Base-by-base conservation (phyloP, 2,329 filamentous ascomycete species). In the Aspergillus aculeatus region DNA sequence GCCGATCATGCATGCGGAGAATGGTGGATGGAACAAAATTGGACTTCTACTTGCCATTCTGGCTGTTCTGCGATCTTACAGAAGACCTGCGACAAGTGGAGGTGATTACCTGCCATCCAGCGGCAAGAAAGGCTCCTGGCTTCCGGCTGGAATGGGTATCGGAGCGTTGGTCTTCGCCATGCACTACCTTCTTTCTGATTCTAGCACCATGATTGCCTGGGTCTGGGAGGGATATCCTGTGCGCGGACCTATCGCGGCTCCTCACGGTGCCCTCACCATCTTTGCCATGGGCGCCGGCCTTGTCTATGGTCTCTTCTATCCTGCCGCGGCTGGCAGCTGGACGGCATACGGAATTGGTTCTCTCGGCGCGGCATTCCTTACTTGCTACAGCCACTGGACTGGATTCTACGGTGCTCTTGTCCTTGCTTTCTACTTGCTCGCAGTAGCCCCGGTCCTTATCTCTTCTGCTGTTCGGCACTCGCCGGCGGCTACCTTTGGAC, bases 131-230 rank as follows among this genome's bases (percentile, higher is more conserved):
- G 86, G 90, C 1, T 93, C 91, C 16, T 83, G 87, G 0, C 66
- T 89, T 6, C 81, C 96, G 48, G 86, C 92, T 31, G 90, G 88
- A 10, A 77, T 95, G 52, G 92, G 95, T 60, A 77, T 98, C 57
- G 92, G 86, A 24, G 94, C 92, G 31, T 77, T 97, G 7, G 83
- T 97, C 71, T 99, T 99, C 70, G 91, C 85, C 5, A 83, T 98
- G 71, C 95, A 98, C 73, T 97, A 93, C 1, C 82, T 99, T 10
- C 84, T 99, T 11, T 97, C 95, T 0, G 95, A 99, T 73, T 96
- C 93, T 0, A 98, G 95, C 80, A 99, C 95, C 56, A 98, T 99
- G 92, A 97, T 98, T 59, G 83, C 93, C 16, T 99, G 95, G 95
- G 92, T 92, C 2, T 99, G 95, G 95, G 92, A 97, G 68, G 95